Evolutionary conservation across 257 asterid species (phyloP), one percentile per base, ranked within the genome.

Genomic region (Vinca minor): DNA sequence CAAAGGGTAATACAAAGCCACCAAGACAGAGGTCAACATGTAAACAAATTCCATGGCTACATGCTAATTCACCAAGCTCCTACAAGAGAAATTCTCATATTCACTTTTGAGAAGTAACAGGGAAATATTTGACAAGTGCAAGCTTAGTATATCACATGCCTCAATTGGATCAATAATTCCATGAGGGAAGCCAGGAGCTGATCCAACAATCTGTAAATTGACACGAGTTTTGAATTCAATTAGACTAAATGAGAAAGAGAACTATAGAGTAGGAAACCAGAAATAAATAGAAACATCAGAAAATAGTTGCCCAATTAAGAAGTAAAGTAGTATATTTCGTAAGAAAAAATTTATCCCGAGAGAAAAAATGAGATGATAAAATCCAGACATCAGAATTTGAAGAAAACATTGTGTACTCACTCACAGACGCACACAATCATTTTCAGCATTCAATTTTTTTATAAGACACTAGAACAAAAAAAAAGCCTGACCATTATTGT

Each of bases 11-110:
- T 41, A 93, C 99, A 73, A 89, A 93, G 59, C 97, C 99, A 68
- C 99, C 97, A 62, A 93, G 94, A 84, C 99, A 93, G 56, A 93
- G 97, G 79, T 89, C 99, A 70, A 93, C 97, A 77, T 93, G 99
- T 67, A 89, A 74, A 79, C 99, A 89, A 62, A 87, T 71, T 78
- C 87, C 83, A 10, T 46, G 83, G 69, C 57, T 65, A 71, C 78
- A 76, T 71, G 97, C 90, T 72, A 93, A 75, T 71, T 84, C 88
- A 54, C 99, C 99, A 76, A 93, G 90, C 78, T 93, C 97, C 98
- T 93, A 73, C 73, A 74, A 67, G 67, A 68, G 36, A 32, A 78
- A 65, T 31, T 46, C 60, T 50, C 57, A 36, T 1, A 14, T 63
- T 42, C 57, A 71, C 66, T 54, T 69, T 62, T 52, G 25, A 64